Percentiles rank a stretch among this genome's conserved stretches.
These are phyloP conservation scores for Dothideomycetes sp. DNA, from an alignment of 2,329 filamentous ascomycete genomes.

Conservation along the genomic window DNA sequence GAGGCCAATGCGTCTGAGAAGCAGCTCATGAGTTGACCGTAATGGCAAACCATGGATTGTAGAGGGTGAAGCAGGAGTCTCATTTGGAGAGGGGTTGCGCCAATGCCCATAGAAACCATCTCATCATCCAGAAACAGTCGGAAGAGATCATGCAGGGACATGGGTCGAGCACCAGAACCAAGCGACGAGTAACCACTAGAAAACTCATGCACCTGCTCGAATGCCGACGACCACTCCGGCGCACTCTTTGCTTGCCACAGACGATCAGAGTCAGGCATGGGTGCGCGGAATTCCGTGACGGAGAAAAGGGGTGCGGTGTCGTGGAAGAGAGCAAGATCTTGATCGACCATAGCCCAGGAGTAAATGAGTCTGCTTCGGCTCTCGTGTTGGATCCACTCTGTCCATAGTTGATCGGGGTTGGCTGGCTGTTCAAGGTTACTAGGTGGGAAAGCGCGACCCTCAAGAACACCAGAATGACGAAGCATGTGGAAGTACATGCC, in stretches of 20 bases:
- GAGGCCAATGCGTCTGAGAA: constrained; percentile 48
- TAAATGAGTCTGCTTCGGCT: constrained; percentile 60
- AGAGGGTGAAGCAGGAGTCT: constrained; percentile 60
- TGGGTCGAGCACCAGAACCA: constrained; percentile 42
- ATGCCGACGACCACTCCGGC: constrained; percentile 49
- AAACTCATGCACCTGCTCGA: constrained; percentile 51
- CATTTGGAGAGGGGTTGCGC: constrained; percentile 49
- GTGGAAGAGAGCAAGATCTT: constrained; percentile 60
- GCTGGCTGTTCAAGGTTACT: constrained; percentile 38
- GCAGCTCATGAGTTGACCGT: constrained; percentile 56
- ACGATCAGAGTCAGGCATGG: constrained; percentile 54
- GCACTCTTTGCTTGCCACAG: constrained; percentile 55
- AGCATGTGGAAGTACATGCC: constrained; percentile 68
- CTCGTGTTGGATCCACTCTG: constrained; percentile 56
- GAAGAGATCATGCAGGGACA: constrained; percentile 57
- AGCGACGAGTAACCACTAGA: constrained; percentile 46
- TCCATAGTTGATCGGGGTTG: constrained; percentile 48
- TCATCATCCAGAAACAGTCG: constrained; percentile 59
- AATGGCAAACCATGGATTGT: constrained; percentile 55
- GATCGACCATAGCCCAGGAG: constrained; percentile 66
- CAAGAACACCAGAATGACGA: constrained; percentile 58
- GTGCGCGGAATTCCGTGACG: constrained; percentile 55
- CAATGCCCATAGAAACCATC: constrained; percentile 43
- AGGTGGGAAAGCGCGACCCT: constrained; percentile 35
- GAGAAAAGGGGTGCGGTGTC: constrained; percentile 55